Base-by-base conservation (phyloP, 1,284 basidiomycete genomes). In the Cryptococcus maquisensis region DNA sequence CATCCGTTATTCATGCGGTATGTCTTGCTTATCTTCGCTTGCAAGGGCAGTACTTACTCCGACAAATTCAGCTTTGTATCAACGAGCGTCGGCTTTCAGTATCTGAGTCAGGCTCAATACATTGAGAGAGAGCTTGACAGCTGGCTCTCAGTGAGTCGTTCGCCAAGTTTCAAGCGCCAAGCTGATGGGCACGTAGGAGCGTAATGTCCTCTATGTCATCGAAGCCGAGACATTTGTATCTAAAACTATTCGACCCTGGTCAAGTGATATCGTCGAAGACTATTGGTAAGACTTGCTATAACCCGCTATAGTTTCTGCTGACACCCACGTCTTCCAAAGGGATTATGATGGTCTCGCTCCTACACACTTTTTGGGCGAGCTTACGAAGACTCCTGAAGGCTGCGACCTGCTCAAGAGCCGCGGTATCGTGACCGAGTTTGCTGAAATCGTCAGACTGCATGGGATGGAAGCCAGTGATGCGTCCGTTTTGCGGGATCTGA, bases 311-410 rank as follows among this genome's bases (percentile, higher is more conserved):
- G 9, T 12, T 15, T 13, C 10, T 39, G 21, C 9, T 16, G 16
- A 43, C 49, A 38, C 7, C 9, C n/a, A 23, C 13, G 49, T 35
- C 8, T 38, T 44, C 16, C 28, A 2, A 40, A 68, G 67, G 60
- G 53, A 81, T n/a, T 90, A 89, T 59, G 91, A 95, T 52, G 88
- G 88, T 13, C 85, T 86, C 2, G 87, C 92, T 1, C 96, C 96
- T 1, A 86, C 88, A 4, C 95, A 99, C 72, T 98, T 99, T 76
- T 96, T 98, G 65, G 94, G 95, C 21, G 93, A 98, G 72, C 88
- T 98, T 80, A 87, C 91, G 43, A 97, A 97, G 73, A 98, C 96
- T 1, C 86, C 88, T 48, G 86, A 94, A 51, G 96, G 96, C 0
- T 95, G 93, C 72, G 86, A 88, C 67, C 85, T 95, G 13, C 78